Base-by-base conservation (phyloP, 2,329 filamentous ascomycete species). In the Arachnomyces sp. region DNA sequence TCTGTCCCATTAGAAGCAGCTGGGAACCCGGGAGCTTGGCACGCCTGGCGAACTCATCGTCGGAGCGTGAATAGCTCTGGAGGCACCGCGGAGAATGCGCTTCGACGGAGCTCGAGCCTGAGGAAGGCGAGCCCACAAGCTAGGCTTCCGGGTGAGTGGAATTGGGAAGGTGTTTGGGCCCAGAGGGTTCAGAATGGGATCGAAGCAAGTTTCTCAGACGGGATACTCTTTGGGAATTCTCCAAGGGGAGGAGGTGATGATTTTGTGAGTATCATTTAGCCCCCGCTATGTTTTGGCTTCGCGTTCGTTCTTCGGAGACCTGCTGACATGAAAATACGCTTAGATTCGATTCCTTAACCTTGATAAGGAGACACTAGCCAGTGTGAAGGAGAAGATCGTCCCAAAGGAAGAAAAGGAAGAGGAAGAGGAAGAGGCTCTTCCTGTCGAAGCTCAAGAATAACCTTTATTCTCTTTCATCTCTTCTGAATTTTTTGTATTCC, bases 161-260 rank as follows among this genome's bases (percentile, higher is more conserved):
- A 94, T 57, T 96, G 90, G 90, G 87, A 94, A 54, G 89, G 90
- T 0, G 90, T 96, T 0, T 98, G 90, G 90, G 85, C 93, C 58
- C 82, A 89, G 48, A 76, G 90, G 40, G 89, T 94, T 1, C 81
- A 78, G 61, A 84, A 82, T 59, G 83, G 83, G 13, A 77, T 95
- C 32, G 76, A 81, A 37, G 73, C 76, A 7, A 94, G 87, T 54
- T 65, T 87, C 36, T 84, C 85, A 1, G 90, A 96, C 50, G 69
- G 79, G 2, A 80, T 86, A 3, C 65, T 96, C 16, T 96, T 81
- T 64, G 86, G 87, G 4, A 73, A 72, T 43, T 67, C 70, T 4
- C 71, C 72, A 32, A 65, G 67, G 20, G 65, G 54, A 33, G 66
- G 65, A 12, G 63, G 74, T 7, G 83, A 88, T 58, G 86, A 94